Evolutionary conservation across 495 filamentous ascomycete species (phyloP).

Genomic region (Lasiosphaeria miniovina): DNA sequence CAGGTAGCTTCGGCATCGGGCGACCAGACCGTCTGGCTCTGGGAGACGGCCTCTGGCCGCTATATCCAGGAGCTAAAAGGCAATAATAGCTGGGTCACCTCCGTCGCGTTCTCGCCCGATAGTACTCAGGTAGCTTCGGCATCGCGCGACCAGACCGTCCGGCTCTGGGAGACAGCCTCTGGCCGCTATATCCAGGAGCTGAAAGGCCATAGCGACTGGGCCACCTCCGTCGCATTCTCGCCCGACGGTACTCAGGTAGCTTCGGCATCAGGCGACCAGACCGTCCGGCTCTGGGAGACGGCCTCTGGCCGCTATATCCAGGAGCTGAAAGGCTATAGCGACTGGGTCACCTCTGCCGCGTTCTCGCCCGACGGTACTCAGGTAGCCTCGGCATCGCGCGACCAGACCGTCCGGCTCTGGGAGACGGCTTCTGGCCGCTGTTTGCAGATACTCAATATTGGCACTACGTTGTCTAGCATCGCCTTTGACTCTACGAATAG

Average conservation of each 20-base stretch:
- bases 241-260: slow-evolving; percentile 20
- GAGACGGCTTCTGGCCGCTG: slow-evolving; percentile 4
- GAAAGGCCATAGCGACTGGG: not conserved
- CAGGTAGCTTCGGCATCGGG: slow-evolving; percentile 29
- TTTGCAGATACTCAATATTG: not conserved
- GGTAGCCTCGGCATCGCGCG: slow-evolving; percentile 28
- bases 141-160: not conserved
- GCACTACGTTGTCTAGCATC: not conserved
- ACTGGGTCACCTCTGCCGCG: not conserved
- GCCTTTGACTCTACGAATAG: not conserved
- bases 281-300: slow-evolving; percentile 17
- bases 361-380: slow-evolving; percentile 13
- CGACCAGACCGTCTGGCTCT: slow-evolving; percentile 35
- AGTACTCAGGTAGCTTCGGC: slow-evolving; percentile 13
- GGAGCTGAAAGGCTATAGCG: not conserved
- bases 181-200: not conserved
- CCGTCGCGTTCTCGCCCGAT: slow-evolving; percentile 38
- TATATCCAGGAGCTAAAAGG: slow-evolving; percentile 10
- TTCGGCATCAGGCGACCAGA: slow-evolving; percentile 31
- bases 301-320: not conserved
- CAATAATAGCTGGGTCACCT: slow-evolving; percentile 22
- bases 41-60: slow-evolving; percentile 27
- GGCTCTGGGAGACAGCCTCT: not conserved
- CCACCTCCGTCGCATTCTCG: slow-evolving; percentile 3
- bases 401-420: slow-evolving; percentile 37